A percentile compares a stretch with the other conserved stretches of the same genome.
These are phyloP conservation scores for Clarireedia monteithiana DNA, from an alignment of 2,329 filamentous ascomycete genomes.

Conservation along the genomic window DNA sequence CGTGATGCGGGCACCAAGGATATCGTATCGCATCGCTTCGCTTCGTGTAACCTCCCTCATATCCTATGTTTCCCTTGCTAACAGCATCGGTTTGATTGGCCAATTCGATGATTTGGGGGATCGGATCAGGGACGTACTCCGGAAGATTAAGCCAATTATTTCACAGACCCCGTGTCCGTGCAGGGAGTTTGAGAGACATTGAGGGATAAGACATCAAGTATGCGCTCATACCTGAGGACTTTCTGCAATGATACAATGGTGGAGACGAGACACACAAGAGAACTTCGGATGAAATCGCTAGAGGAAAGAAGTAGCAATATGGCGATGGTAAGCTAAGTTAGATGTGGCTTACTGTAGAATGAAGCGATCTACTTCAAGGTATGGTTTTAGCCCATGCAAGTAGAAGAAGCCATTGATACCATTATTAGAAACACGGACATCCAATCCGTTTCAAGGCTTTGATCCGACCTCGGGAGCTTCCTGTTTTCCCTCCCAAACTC, in stretches of 20 bases:
- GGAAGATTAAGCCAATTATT: too few relatives aligned
- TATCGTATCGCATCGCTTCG: not conserved
- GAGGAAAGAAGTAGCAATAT: not conserved
- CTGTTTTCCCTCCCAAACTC: not conserved
- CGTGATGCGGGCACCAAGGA: not conserved
- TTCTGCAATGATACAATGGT: not conserved
- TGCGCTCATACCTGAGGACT: not conserved
- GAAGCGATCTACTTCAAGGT: constrained; percentile 10
- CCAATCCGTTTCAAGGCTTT: not conserved
- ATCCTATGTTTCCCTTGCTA: constrained; percentile 4
- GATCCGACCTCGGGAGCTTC: not conserved
- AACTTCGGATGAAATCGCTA: constrained; percentile 7
- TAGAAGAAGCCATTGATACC: not conserved
- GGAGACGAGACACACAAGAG: constrained; percentile 1
- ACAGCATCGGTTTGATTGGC: not conserved
- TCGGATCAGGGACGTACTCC: not conserved
- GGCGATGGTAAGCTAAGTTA: not conserved
- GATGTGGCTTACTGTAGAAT: not conserved
- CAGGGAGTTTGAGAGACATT: too few relatives aligned
- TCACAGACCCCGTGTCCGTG: too few relatives aligned
- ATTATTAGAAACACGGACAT: constrained; percentile 5
- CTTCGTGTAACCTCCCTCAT: constrained; percentile 4
- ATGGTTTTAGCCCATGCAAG: not conserved
- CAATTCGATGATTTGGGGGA: not conserved
- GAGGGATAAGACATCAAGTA: not conserved